These are phyloP conservation scores for Heimioporus sp. DNA, from an alignment of 768 basidiomycete genomes.

Conservation along the genomic window DNA sequence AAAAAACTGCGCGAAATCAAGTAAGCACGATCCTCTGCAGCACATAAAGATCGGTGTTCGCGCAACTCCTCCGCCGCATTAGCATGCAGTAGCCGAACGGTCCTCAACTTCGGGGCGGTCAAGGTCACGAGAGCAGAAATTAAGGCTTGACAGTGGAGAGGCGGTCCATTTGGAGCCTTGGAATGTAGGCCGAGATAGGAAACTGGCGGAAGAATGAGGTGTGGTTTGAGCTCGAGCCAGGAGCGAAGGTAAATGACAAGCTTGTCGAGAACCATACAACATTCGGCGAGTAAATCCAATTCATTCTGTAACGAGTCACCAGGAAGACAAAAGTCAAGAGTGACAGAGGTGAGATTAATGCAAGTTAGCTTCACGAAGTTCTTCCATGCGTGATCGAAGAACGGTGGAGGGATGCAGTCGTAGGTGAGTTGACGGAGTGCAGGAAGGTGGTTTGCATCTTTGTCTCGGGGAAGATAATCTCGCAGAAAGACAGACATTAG, in stretches of 20 bases:
- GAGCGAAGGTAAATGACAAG: conserved; percentile 25
- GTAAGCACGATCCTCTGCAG: conserved; percentile 7
- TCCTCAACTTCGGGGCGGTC: conserved; percentile 17
- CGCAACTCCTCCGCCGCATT: conserved; percentile 13
- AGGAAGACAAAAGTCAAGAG: conserved; percentile 25
- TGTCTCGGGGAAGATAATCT: conserved; percentile 29
- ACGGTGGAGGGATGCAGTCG: conserved; percentile 31
- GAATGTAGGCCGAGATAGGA: conserved; percentile 24
- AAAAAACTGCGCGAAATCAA: conserved; percentile 13
- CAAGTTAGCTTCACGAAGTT: conserved; percentile 25
- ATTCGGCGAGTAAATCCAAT: conserved; percentile 24
- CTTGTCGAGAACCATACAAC: conserved; percentile 21
- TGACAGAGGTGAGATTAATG: conserved; percentile 25
- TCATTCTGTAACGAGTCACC: conserved; percentile 25
- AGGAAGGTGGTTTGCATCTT: conserved; percentile 25
- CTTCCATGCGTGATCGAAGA: conserved; percentile 28
- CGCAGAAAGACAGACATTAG: conserved; percentile 28
- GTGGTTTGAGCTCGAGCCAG: conserved; percentile 20
- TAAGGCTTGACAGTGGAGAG: conserved; percentile 15
- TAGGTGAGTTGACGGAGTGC: conserved; percentile 30
- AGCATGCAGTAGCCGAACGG: conserved; percentile 20
- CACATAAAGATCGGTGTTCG: conserved; percentile 1
- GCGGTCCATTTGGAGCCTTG: conserved; percentile 12
- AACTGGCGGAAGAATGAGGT: conserved; percentile 24
- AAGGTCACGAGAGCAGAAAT: conserved; percentile 24